Evolutionary conservation across 768 basidiomycete genomes (phyloP), one percentile per base, ranked within the genome.

Genomic region (Hygrocybe coccinea): DNA sequence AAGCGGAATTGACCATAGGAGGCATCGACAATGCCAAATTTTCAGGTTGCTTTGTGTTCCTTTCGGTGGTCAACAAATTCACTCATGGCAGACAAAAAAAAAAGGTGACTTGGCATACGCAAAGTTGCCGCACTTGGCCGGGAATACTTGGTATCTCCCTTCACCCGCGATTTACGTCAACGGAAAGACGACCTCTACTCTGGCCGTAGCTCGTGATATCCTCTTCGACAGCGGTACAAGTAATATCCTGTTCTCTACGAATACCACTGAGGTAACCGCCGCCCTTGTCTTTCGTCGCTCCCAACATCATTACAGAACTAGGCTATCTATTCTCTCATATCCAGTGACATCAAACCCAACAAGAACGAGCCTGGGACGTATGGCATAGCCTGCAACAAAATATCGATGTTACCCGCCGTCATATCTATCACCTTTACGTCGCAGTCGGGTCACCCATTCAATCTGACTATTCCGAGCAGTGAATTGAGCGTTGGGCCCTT

Each of bases 211-310:
- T 43, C 74, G 79, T 24, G 73, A 60, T 46, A 71, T 83, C 62
- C 80, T 83, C 48, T 82, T 82, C 59, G 81, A 83, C 65, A 78
- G 76, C 56, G 80, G 83, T 34, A 82, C 80, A 21, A 79, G 79
- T 61, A 83, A 82, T 63, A 64, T 82, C 38, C 64, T 82, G 19
- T 79, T 83, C 55, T 70, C 76, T 41, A 76, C 78, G 19, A 62
- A 65, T 38, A 81, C 78, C 17, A 70, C 82, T 8, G 74, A 79
- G 65, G 80, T 76, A 60, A 57, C 58, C 62, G 39, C 21, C 6
- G 25, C 44, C 54, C 45, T 49, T 52, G n/a, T n/a, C 22, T 62
- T 53, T 44, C 25, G 33, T 22, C 11, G 50, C n/a, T 3, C 48
- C 6, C 14, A 34, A 47, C 41, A 58, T 10, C 39, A 41, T 51